A percentile compares a stretch with the other conserved stretches of the same genome.
These are phyloP conservation scores for Yamadazyma triangularis DNA, from an alignment of 1,139 yeast genomes.

Conservation along the genomic window DNA sequence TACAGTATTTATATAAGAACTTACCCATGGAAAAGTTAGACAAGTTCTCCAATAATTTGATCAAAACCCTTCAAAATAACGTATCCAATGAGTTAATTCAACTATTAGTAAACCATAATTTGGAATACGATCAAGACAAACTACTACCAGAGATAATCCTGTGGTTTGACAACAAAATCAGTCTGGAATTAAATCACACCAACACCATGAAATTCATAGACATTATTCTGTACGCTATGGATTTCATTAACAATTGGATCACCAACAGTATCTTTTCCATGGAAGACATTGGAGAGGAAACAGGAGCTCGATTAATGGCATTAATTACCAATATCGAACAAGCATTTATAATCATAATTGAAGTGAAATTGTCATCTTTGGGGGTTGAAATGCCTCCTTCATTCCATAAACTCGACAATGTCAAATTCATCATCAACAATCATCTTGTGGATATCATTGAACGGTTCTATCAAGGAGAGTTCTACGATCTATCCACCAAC, in stretches of 20 bases:
- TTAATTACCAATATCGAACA: conserved; percentile 18
- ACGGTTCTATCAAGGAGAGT: conserved; percentile 66
- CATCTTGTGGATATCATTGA: conserved; percentile 69
- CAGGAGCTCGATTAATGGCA: conserved; percentile 26
- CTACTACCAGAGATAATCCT: conserved; percentile 5
- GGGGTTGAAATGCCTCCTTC: conserved; percentile 18
- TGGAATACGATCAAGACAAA: conserved; percentile 7
- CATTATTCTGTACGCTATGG: conserved; percentile 23
- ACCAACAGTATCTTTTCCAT: conserved; percentile 22
- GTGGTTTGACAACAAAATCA: conserved; percentile 23
- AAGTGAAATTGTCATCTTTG: too few species aligned
- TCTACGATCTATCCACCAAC: conserved; percentile 62
- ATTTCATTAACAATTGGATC: conserved; percentile 28
- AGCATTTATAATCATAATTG: conserved; percentile 12
- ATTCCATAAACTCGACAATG: conserved; percentile 41
- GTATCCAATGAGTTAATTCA: conserved; percentile 9
- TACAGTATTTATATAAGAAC: conserved; percentile 19
- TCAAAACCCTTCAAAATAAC: conserved; percentile 7
- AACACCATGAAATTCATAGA: conserved; percentile 25
- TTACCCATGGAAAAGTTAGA: conserved; percentile 5
- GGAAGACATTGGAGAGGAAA: conserved; percentile 35
- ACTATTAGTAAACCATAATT: conserved; percentile 8
- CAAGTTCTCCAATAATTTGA: conserved; percentile 13
- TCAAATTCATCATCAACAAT: conserved; percentile 42
- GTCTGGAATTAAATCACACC: conserved; percentile 20